Evolutionary conservation across 805 yeast species (phyloP), one percentile per base, ranked within the genome.

Genomic region (Hagleromyces aurorensis): DNA sequence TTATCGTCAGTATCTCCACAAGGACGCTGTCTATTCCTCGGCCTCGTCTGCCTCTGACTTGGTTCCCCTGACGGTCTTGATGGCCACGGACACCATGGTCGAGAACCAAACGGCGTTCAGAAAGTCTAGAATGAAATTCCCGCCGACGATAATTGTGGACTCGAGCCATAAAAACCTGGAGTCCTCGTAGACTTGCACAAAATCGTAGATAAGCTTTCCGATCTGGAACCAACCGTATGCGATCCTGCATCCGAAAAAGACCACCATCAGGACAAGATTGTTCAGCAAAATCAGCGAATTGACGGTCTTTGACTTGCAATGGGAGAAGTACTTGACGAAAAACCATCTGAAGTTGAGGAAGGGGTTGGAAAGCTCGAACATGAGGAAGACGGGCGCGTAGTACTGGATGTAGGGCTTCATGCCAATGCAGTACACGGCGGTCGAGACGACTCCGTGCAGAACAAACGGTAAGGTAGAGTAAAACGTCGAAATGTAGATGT

Each of bases 331-430:
- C 28, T 55, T 49, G 25, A 44, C 38, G 12, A 83, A 75, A 55
- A 80, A 84, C 94, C 95, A 86, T 58, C 89, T 77, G 43, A 82
- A 51, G 57, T 86, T 87, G 38, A 86, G 83, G 55, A 85, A 85
- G 9, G 96, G 95, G 10, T 94, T 83, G 22, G 91, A 78, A 33
- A 79, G 65, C 61, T 86, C 96, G 57, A 81, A 86, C 41, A 81
- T 55, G 46, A 87, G 64, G 52, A 86, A 86, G 7, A 75, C 72
- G 3, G 93, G 87, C 12, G 81, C 72, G 63, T 75, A 76, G 39
- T 86, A 84, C 59, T 76, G 71, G 48, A 82, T 69, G 57, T 74
- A 84, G 9, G 94, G 94, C 13, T 65, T 50, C 38, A 77, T 62
- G 4, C 81, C 70, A 37, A 70, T 64, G n/a, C 64, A 56, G 50